These are phyloP conservation scores for Fusarium scirpi DNA, from an alignment of 2,329 filamentous ascomycete species.

Conservation along the genomic window DNA sequence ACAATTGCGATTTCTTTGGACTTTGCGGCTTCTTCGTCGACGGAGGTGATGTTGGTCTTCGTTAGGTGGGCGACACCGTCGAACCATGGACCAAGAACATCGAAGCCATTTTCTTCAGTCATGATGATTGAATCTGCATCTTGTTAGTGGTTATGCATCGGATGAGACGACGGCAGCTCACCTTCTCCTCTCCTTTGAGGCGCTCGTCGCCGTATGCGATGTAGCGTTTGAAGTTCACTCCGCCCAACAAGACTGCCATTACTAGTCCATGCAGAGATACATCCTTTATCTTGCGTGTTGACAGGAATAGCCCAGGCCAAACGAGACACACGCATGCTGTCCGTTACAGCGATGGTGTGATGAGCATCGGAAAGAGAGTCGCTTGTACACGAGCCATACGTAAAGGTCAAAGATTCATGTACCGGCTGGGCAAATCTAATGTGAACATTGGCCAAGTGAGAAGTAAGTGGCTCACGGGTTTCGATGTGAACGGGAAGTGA, in stretches of 20 bases:
- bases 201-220: background rate
- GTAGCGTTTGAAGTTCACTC: background rate
- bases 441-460: slow-evolving; percentile 14
- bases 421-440: background rate
- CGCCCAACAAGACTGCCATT: background rate
- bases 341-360: slow-evolving; percentile 3
- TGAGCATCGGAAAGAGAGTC: background rate
- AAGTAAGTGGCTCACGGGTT: background rate
- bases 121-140: background rate
- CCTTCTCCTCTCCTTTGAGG: background rate
- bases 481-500: background rate
- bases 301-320: slow-evolving; percentile 7
- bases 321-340: background rate
- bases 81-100: slow-evolving; percentile 3
- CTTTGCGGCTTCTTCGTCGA: background rate
- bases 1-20: slow-evolving; percentile 4
- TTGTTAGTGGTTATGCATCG: too few relatives aligned
- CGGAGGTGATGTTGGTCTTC: background rate
- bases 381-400: background rate
- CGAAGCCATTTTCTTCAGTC: background rate
- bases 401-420: background rate
- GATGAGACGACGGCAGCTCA: background rate
- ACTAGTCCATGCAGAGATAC: background rate
- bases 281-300: background rate
- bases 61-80: slow-evolving; percentile 2